Evolutionary conservation across 179 eudicot genomes (phyloP), one percentile per base, ranked within the genome.

Genomic region (Nepenthes alata): DNA sequence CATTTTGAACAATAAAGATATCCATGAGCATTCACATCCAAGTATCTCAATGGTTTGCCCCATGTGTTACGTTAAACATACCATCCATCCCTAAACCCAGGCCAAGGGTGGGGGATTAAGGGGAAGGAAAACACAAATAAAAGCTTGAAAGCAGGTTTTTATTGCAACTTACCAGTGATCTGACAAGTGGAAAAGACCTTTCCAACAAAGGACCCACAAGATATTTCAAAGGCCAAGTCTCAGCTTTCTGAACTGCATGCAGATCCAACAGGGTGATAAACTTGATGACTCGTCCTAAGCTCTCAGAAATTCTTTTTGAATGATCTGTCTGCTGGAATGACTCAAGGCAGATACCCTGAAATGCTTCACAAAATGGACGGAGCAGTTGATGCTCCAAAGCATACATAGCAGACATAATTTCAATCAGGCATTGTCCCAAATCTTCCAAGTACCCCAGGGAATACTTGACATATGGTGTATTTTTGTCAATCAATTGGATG

Each of bases 201-300:
- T 74, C 77, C 78, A 89, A 53, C 77, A 77, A 69, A 47, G 98
- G 97, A 47, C 97, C 95, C 60, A 90, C 83, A 61, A 93, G 58
- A 67, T 76, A 55, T 53, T 73, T 71, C 66, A 90, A 71, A 45
- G 97, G 94, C 98, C 98, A 93, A 39, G 67, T 64, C 69, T 89
- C 89, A 72, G 85, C 84, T 80, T 73, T 77, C 69, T 54, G 70
- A 66, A 76, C 69, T 51, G 88, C 78, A 73, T 81, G 76, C 59
- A 77, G 69, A 65, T 78, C 89, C 58, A 87, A 63, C 62, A 85
- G 55, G 59, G 68, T 67, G 50, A 93, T 47, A 72, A 87, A 93
- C 10, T 62, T 69, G 59, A 69, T 73, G 6, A 80, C 45, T 72
- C 59, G 69, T 35, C 72, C 79, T 11, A 77, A 59, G 53, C 62